Conservation (phyloP, 371 early-diverging fungal genomes). For the Apophysomyces elegans region DNA sequence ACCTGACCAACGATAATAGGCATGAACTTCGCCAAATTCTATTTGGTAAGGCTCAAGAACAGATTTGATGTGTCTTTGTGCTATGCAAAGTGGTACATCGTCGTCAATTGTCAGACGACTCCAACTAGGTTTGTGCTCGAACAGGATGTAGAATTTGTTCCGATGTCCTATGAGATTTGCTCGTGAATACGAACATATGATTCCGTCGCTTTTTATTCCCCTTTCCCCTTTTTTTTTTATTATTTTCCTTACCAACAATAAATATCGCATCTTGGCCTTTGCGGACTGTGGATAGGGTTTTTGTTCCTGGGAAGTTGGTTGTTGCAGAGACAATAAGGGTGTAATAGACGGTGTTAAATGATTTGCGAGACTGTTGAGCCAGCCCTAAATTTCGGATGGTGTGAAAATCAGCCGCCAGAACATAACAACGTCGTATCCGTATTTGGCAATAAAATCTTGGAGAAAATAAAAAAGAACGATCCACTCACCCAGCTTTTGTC, state of each 20-base stretch:
- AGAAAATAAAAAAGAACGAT: slow-evolving; percentile 1
- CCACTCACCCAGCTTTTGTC: slow-evolving; percentile 44
- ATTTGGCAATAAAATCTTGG: slow-evolving; percentile 13
- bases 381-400: not conserved
- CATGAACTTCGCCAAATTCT: slow-evolving; percentile 27
- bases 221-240: not conserved
- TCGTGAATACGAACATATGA: slow-evolving; percentile 5
- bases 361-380: not conserved
- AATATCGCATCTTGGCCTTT: slow-evolving; percentile 32
- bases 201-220: not conserved
- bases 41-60: slow-evolving; percentile 40
- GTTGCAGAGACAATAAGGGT: slow-evolving; percentile 32
- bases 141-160: slow-evolving; percentile 29
- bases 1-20: slow-evolving; percentile 40
- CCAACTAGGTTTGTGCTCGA: slow-evolving; percentile 44
- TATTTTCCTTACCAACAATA: slow-evolving; percentile 32
- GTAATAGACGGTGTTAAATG: slow-evolving; percentile 18
- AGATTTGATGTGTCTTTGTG: slow-evolving; percentile 26
- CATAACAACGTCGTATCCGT: not conserved
- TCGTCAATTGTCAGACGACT: slow-evolving; percentile 34
- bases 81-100: slow-evolving; percentile 28
- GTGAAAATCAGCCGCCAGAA: not conserved
- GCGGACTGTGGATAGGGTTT: slow-evolving; percentile 29
- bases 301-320: slow-evolving; percentile 34
- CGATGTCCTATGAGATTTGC: slow-evolving; percentile 30